Evolutionary conservation across 2,329 filamentous ascomycete genomes (phyloP).

Genomic region (Xylaria sp.): DNA sequence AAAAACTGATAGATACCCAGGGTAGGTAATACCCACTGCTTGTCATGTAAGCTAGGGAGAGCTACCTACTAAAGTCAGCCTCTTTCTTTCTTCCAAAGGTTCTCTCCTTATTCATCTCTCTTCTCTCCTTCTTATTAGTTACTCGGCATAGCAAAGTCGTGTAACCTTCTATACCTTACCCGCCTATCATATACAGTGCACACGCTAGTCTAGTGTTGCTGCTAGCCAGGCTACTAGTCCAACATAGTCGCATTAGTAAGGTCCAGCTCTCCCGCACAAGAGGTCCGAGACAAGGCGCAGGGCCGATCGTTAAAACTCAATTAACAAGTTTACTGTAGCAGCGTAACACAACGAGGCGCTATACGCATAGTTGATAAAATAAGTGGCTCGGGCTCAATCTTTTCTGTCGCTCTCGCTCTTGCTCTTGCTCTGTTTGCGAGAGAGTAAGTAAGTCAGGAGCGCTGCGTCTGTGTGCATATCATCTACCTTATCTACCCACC

Average conservation of each 20-base stretch:
- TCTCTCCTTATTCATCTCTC: neutral
- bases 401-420: conserved; percentile 2
- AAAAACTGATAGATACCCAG: neutral
- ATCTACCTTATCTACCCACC: neutral
- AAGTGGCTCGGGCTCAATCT: neutral
- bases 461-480: neutral
- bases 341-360: neutral
- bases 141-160: neutral
- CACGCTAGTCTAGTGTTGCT: neutral
- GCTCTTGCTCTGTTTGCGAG: conserved; percentile 2
- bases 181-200: neutral
- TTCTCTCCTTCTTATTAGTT: neutral
- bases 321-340: neutral
- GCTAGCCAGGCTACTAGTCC: neutral
- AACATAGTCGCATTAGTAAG: conserved; percentile 11
- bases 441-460: conserved; percentile 6
- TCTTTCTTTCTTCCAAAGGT: neutral
- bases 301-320: conserved; percentile 13
- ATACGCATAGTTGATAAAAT: neutral
- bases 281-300: conserved; percentile 2
- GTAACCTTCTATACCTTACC: neutral
- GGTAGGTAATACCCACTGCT: neutral
- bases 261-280: neutral
- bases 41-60: neutral
- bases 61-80: neutral